Evolutionary conservation across 345 rosid genomes (phyloP).

Genomic region (Eucalyptus viminalis): DNA sequence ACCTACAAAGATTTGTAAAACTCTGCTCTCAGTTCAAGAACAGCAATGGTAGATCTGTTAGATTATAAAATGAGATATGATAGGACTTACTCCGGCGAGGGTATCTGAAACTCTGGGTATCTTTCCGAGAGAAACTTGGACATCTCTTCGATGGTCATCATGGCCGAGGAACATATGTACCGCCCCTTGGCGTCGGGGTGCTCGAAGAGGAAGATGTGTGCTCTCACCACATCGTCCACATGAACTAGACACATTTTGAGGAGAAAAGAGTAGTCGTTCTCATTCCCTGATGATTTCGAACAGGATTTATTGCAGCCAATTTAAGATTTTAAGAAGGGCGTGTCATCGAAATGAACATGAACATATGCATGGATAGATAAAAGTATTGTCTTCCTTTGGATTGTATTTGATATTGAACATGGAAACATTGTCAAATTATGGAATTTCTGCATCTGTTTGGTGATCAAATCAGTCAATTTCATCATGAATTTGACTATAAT

Average conservation of each 20-base stretch:
- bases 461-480: not conserved
- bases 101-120: slow-evolving; percentile 11
- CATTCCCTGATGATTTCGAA: not conserved
- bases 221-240: slow-evolving; percentile 20
- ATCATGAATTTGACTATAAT: not conserved
- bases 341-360: not conserved
- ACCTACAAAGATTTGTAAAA: not conserved
- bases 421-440: not conserved
- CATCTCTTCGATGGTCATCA: slow-evolving; percentile 1
- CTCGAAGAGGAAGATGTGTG: slow-evolving; percentile 28
- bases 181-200: slow-evolving; percentile 24
- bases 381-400: not conserved
- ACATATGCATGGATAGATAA: not conserved
- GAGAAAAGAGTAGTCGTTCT: not conserved
- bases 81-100: slow-evolving; percentile 4
- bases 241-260: slow-evolving; percentile 5
- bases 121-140: slow-evolving; percentile 7
- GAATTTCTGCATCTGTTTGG: not conserved
- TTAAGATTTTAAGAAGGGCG: not conserved
- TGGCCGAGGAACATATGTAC: slow-evolving; percentile 14
- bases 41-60: not conserved
- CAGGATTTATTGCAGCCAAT: not conserved
- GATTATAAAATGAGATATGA: not conserved
- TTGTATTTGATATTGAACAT: not conserved
- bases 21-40: not conserved